Percentiles rank a stretch among this genome's conserved stretches.
Conservation (phyloP, 2,329 filamentous ascomycete genomes). For the Calonectria montana region DNA sequence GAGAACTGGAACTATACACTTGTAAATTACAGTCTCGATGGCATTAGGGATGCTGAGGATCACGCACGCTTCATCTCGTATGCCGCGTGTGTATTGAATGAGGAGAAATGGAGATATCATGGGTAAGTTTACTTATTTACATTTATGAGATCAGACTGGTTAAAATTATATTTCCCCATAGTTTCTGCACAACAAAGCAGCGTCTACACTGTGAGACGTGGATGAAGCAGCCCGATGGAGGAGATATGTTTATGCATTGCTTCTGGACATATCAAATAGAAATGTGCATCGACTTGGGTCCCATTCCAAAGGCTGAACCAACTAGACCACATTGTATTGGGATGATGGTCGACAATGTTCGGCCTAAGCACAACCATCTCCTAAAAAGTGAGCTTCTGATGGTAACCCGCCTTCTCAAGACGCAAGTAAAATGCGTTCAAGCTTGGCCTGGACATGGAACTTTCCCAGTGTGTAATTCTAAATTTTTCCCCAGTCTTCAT, state of each 20-base stretch:
- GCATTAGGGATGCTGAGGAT: not conserved
- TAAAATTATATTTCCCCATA: not conserved
- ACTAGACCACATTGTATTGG: not conserved
- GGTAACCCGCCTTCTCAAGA: not conserved
- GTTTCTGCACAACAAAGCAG: not conserved
- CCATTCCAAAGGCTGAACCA: not conserved
- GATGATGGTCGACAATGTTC: not conserved
- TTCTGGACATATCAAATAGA: not conserved
- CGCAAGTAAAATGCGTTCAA: not conserved
- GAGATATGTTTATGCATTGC: not conserved
- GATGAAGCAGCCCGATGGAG: not conserved
- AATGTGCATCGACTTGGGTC: not conserved
- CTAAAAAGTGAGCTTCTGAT: not conserved
- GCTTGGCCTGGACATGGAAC: not conserved
- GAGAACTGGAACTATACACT: not conserved
- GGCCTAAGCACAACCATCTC: not conserved
- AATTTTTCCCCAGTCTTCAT: no score
- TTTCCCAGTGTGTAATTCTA: not conserved
- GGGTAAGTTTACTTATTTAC: not conserved
- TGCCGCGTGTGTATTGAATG: not conserved
- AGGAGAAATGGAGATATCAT: not conserved
- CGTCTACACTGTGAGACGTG: not conserved
- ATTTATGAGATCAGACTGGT: not conserved
- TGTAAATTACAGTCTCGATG: not conserved
- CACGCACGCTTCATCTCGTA: not conserved